phyloP scores from a whole-genome alignment of 2,329 filamentous ascomycete species.

The Grosmannia penicillata region DNA sequence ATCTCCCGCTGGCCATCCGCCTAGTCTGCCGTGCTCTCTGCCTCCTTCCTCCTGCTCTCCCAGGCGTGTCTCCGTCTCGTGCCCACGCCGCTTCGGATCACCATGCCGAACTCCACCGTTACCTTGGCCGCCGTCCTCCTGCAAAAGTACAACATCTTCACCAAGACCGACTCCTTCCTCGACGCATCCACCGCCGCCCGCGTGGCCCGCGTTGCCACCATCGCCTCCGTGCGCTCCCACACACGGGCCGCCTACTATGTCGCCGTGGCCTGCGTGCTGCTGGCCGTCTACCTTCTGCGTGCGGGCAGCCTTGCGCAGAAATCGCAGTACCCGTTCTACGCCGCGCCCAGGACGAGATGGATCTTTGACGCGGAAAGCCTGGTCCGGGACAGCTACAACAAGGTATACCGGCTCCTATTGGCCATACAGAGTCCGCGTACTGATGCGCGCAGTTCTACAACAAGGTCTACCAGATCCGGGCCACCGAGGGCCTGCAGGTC shows the following conservation, averaged over 20 bases:
- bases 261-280: conserved; percentile 20
- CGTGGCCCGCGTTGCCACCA: conserved; percentile 14
- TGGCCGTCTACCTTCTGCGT: conserved; percentile 25
- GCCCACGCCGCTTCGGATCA: not conserved
- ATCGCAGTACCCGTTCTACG: conserved; percentile 27
- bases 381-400: conserved; percentile 32
- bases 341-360: conserved; percentile 33
- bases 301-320: conserved; percentile 16
- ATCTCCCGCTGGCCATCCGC: not conserved
- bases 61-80: too few species aligned
- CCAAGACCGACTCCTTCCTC: conserved; percentile 11
- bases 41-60: not conserved
- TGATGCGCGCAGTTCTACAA: conserved; percentile 25
- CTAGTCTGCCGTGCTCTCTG: not conserved
- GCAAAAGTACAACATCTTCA: conserved; percentile 10
- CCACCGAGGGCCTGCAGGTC: conserved; percentile 33
- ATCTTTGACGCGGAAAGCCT: conserved; percentile 33
- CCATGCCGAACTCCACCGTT: conserved; percentile 12
- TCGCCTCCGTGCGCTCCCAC: conserved; percentile 8
- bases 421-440: too few species aligned
- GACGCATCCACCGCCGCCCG: conserved; percentile 14
- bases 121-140: conserved; percentile 7
- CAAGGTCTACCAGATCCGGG: conserved; percentile 33
- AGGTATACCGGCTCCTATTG: conserved; percentile 17
- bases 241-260: conserved; percentile 25